A percentile compares a stretch with the other conserved stretches of the same genome.
These are phyloP conservation scores for Sordariomycetes sp. DNA, from an alignment of 2,329 filamentous ascomycete species.

Conservation along the genomic window DNA sequence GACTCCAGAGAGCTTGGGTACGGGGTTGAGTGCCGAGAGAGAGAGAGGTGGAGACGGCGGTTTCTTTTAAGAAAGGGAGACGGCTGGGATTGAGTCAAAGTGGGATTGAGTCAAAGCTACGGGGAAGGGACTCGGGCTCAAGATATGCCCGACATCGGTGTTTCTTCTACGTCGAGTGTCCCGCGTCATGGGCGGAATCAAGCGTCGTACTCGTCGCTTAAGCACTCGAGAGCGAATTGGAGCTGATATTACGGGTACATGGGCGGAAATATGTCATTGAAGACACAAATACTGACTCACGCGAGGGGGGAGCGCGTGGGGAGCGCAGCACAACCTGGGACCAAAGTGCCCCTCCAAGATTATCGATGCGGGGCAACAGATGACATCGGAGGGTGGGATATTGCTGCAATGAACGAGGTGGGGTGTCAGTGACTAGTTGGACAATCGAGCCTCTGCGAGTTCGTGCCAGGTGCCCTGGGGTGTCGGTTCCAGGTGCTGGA, in stretches of 20 bases:
- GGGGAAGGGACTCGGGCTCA: neutral
- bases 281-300: neutral
- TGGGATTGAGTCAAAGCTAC: neutral
- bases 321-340: neutral
- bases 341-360: neutral
- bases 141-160: neutral
- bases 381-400: neutral
- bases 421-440: neutral
- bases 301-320: neutral
- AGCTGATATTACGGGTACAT: neutral
- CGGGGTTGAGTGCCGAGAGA: neutral
- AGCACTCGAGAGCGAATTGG: neutral
- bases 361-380: neutral
- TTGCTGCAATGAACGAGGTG: too few species aligned
- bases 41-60: neutral
- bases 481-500: too few species aligned
- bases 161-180: neutral
- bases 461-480: neutral
- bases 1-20: neutral
- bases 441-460: neutral
- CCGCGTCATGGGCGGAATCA: neutral
- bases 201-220: neutral
- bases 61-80: neutral
- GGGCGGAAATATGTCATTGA: neutral
- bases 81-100: neutral